phyloP scores from a whole-genome alignment of 2,329 filamentous ascomycete species.

The Fonsecaea nubica region DNA sequence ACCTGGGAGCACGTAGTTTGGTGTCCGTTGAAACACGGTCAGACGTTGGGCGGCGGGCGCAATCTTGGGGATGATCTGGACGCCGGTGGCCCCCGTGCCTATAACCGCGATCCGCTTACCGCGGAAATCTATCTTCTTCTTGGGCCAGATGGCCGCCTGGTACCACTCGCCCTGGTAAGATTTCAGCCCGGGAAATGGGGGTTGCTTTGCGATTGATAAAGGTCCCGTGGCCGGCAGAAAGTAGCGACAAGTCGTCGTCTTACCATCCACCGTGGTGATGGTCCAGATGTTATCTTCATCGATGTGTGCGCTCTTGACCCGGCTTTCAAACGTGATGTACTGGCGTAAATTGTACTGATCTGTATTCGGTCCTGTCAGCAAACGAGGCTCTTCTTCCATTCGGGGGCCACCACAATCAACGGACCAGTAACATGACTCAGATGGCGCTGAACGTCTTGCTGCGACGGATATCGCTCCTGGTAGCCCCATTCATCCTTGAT shows the following conservation, averaged over 20 bases:
- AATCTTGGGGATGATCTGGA: conserved; percentile 51
- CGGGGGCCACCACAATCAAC: background rate
- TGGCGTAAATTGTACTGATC: conserved; percentile 12
- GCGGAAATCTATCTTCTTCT: conserved; percentile 23
- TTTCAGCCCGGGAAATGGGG: conserved; percentile 39
- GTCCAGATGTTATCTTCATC: conserved; percentile 48
- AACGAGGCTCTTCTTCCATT: too few relatives aligned
- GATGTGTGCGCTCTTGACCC: conserved; percentile 43
- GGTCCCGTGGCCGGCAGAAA: conserved; percentile 42
- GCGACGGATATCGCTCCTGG: conserved; percentile 31
- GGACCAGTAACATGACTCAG: conserved; percentile 47
- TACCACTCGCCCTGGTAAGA: conserved; percentile 39
- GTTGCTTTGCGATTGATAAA: conserved; percentile 39
- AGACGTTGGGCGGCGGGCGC: conserved; percentile 53
- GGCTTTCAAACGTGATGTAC: conserved; percentile 32
- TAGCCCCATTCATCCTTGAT: conserved; percentile 48
- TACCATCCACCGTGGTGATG: conserved; percentile 47
- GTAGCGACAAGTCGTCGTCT: conserved; percentile 26
- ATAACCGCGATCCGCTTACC: conserved; percentile 52
- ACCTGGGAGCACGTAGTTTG: conserved; percentile 70
- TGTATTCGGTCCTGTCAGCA: too few relatives aligned
- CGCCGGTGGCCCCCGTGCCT: conserved; percentile 53
- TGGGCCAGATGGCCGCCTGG: conserved; percentile 42
- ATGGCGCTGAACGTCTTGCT: conserved; percentile 49
- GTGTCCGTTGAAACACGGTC: conserved; percentile 66